Conservation (phyloP, 2,329 filamentous ascomycete species). For the Pseudogymnoascus pannorum region DNA sequence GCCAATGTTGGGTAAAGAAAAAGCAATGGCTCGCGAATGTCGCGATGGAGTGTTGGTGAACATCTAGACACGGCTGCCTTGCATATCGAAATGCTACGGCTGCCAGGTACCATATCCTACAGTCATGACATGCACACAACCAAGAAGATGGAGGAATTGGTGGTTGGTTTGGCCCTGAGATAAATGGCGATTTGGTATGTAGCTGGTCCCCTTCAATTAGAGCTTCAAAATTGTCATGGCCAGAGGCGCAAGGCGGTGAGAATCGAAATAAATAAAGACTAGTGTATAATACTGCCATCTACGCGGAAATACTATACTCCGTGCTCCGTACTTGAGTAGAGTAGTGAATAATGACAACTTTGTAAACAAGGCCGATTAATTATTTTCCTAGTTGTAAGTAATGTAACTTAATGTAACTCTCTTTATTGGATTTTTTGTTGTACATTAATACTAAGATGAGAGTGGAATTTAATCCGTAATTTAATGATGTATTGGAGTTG, state of each 20-base stretch:
- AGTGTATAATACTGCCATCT: background rate
- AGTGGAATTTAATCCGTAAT: background rate
- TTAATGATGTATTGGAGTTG: background rate
- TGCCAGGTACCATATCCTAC: conserved; percentile 10
- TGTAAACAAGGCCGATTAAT: background rate
- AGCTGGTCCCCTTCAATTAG: background rate
- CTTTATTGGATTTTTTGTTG: background rate
- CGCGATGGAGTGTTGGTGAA: background rate
- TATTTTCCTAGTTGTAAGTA: background rate
- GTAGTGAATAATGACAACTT: background rate
- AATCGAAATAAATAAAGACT: background rate
- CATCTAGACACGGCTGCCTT: conserved; percentile 6
- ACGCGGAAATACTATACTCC: background rate
- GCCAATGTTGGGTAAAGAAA: conserved; percentile 8
- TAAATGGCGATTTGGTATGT: background rate
- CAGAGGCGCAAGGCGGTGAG: background rate
- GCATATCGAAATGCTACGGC: conserved; percentile 9
- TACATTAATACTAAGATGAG: background rate
- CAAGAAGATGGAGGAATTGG: background rate
- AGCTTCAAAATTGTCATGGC: background rate
- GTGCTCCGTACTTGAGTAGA: background rate
- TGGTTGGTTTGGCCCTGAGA: background rate
- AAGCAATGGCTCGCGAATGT: conserved; percentile 7
- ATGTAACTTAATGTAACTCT: background rate
- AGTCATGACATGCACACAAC: conserved; percentile 4